Percentiles rank a stretch among this genome's conserved stretches.
These are phyloP conservation scores for Earliella scabrosa DNA, from an alignment of 1,284 basidiomycete species.

Conservation along the genomic window DNA sequence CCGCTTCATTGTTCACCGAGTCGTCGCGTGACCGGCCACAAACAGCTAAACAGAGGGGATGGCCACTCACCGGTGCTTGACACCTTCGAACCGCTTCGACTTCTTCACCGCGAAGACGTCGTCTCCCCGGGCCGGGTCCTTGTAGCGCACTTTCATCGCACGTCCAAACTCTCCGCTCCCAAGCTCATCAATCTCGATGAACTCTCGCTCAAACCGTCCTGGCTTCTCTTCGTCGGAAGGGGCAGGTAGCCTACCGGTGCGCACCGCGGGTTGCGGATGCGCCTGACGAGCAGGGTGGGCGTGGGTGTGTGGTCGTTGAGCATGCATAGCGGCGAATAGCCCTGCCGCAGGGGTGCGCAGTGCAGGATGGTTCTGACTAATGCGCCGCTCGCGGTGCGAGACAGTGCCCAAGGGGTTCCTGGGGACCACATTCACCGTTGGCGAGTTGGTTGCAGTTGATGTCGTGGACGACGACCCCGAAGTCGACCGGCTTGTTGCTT, in stretches of 20 bases:
- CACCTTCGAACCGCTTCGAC: conserved; percentile 92
- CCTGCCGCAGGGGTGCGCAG: conserved; percentile 18
- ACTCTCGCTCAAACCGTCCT: conserved; percentile 78
- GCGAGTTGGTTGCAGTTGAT: conserved; percentile 31
- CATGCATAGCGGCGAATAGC: conserved; percentile 15
- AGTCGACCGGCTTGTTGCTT: conserved; percentile 50
- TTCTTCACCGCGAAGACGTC: conserved; percentile 91
- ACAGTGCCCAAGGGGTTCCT: conserved; percentile 20
- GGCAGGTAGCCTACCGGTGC: conserved; percentile 25
- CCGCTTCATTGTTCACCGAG: not conserved
- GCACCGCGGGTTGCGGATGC: conserved; percentile 16
- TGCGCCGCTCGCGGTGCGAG: conserved; percentile 17
- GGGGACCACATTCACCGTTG: conserved; percentile 30
- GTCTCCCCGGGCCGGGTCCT: conserved; percentile 42
- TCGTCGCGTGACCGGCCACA: not conserved
- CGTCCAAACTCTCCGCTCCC: conserved; percentile 96
- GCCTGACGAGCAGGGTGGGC: conserved; percentile 28
- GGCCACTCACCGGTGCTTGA: conserved; percentile 80
- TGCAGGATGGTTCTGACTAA: conserved; percentile 19
- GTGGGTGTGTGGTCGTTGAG: conserved; percentile 27
- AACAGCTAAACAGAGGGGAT: not conserved
- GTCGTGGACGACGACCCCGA: conserved; percentile 53
- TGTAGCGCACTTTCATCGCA: conserved; percentile 87
- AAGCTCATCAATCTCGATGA: conserved; percentile 81
- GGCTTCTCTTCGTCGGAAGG: conserved; percentile 46